Percentiles rank a stretch among this genome's conserved stretches.
These are phyloP conservation scores for Nemania sp. DNA, from an alignment of 2,329 filamentous ascomycete genomes.

Conservation along the genomic window DNA sequence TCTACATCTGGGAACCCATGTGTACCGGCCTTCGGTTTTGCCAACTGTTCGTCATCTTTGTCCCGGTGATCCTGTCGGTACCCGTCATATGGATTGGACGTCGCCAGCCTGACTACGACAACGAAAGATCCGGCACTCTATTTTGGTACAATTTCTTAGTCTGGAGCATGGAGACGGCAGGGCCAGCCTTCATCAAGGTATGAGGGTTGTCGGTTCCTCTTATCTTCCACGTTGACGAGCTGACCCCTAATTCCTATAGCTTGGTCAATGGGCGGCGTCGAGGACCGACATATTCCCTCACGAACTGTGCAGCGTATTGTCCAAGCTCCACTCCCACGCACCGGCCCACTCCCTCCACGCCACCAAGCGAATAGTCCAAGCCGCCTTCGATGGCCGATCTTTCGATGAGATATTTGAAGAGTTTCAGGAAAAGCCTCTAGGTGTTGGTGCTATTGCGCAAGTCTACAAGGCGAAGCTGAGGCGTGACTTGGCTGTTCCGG, in stretches of 20 bases:
- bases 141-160: conserved; percentile 97
- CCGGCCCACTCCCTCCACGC: conserved; percentile 83
- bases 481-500: conserved; percentile 70
- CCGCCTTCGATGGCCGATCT: conserved; percentile 76
- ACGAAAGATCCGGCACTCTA: conserved; percentile 79
- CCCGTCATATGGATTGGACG: conserved; percentile 81
- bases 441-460: conserved; percentile 95
- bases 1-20: conserved; percentile 80
- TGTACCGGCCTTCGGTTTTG: conserved; percentile 87
- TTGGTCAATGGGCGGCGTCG: conserved; percentile 98
- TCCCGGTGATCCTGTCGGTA: conserved; percentile 81
- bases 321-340: conserved; percentile 90
- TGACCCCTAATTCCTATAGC: conserved; percentile 51
- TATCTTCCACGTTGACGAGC: neutral
- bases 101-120: conserved; percentile 65
- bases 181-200: conserved; percentile 96
- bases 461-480: conserved; percentile 96
- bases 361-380: conserved; percentile 78
- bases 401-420: conserved; percentile 97
- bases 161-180: conserved; percentile 85
- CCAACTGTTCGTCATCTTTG: conserved; percentile 84
- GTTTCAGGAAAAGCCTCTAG: conserved; percentile 85
- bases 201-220: conserved; percentile 5
- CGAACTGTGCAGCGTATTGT: conserved; percentile 92
- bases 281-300: conserved; percentile 94